Conservation (phyloP, 345 rosid species). For the Linum tenue region DNA sequence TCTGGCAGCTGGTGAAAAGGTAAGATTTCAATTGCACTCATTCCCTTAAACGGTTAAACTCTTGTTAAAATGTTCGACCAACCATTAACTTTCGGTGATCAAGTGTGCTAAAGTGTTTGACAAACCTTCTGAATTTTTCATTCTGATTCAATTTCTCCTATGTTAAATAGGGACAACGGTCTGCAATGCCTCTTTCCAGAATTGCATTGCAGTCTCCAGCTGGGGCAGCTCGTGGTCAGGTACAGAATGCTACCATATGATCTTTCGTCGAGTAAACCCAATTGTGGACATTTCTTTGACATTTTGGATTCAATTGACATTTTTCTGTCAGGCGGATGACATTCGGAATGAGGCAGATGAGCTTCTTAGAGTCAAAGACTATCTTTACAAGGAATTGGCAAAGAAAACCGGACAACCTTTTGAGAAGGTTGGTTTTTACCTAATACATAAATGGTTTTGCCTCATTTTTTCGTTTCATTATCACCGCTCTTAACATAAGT, state of each 20-base stretch:
- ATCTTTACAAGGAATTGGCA: slow-evolving; percentile 66
- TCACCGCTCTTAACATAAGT: neutral
- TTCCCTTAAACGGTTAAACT: neutral
- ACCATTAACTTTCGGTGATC: neutral
- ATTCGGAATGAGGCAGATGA: slow-evolving; percentile 66
- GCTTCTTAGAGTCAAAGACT: slow-evolving; percentile 71
- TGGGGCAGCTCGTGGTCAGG: slow-evolving; percentile 86
- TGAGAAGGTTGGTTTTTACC: slow-evolving; percentile 51
- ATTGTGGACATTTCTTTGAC: neutral
- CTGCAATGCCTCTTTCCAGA: slow-evolving; percentile 69
- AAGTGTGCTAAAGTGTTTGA: neutral
- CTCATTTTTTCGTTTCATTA: neutral
- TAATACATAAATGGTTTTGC: neutral
- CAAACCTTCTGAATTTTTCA: neutral
- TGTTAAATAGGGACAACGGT: slow-evolving; percentile 45
- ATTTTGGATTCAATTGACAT: neutral
- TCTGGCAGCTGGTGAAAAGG: slow-evolving; percentile 90
- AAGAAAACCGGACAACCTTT: slow-evolving; percentile 68
- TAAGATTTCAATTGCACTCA: slow-evolving; percentile 10
- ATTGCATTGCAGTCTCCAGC: slow-evolving; percentile 60
- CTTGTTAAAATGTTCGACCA: neutral
- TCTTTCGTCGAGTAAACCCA: neutral
- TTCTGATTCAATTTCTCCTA: slow-evolving; percentile 3
- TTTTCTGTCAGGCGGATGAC: slow-evolving; percentile 59
- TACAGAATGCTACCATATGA: slow-evolving; percentile 14